Conservation (phyloP, 352 stramenopile species). For the Globisporangium cederbergense region DNA sequence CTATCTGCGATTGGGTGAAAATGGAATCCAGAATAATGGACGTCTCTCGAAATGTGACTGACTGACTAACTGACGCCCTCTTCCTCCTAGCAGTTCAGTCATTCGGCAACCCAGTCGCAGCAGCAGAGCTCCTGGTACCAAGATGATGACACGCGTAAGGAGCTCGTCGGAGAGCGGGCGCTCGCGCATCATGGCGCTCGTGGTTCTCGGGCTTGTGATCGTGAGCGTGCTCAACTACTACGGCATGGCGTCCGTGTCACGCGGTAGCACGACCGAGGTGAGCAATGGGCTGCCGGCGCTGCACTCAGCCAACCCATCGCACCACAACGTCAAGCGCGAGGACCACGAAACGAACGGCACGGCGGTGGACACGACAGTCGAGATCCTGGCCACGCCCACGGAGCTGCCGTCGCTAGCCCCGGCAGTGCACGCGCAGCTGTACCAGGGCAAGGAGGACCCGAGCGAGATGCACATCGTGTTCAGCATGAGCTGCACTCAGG, state of each 20-base stretch:
- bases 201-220: constrained; percentile 19
- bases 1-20: no score
- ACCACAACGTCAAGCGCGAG: not conserved
- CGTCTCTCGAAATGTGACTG: not conserved
- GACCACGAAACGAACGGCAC: not conserved
- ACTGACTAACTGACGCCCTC: not conserved
- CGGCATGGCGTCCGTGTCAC: constrained; percentile 20
- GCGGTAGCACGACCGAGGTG: constrained; percentile 4
- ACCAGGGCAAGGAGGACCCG: constrained; percentile 26
- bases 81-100: not conserved
- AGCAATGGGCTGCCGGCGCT: constrained; percentile 20
- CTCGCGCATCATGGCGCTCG: constrained; percentile 17
- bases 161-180: constrained; percentile 4
- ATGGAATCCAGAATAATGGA: no score
- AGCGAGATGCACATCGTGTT: constrained; percentile 37
- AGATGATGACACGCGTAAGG: constrained; percentile 16
- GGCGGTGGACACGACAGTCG: not conserved
- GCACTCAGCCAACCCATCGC: constrained; percentile 11
- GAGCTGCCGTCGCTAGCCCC: not conserved
- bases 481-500: constrained; percentile 27
- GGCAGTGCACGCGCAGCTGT: not conserved
- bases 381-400: not conserved
- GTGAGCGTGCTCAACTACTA: constrained; percentile 36
- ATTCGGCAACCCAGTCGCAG: not conserved
- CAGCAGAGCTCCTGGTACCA: not conserved